Percentiles rank a stretch among this genome's conserved stretches.
Conservation (phyloP, 495 filamentous ascomycete species). For the Platismatia glauca region DNA sequence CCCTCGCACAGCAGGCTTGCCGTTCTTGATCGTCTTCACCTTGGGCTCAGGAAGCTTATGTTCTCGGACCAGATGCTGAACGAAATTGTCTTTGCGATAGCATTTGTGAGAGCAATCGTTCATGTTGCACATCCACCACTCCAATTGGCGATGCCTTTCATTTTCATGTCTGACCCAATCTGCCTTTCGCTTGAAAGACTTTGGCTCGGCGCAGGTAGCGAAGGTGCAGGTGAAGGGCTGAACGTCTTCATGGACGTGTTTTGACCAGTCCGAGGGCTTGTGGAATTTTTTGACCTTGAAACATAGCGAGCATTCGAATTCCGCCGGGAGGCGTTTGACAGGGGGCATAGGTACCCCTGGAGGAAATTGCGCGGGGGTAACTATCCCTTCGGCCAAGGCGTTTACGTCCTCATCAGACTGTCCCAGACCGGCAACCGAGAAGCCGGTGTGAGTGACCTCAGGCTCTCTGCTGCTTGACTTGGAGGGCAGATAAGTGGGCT, state of each 20-base stretch:
- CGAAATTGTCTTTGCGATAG: slow-evolving; percentile 89
- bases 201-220: slow-evolving; percentile 71
- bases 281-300: slow-evolving; percentile 83
- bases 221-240: slow-evolving; percentile 96
- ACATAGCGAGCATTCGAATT: slow-evolving; percentile 89
- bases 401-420: slow-evolving; percentile 53
- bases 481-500: slow-evolving; percentile 40
- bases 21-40: slow-evolving; percentile 36
- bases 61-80: slow-evolving; percentile 89
- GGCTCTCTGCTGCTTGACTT: slow-evolving; percentile 29
- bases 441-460: slow-evolving; percentile 34
- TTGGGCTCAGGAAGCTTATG: slow-evolving; percentile 83
- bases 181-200: slow-evolving; percentile 94
- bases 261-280: slow-evolving; percentile 97
- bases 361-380: slow-evolving; percentile 66
- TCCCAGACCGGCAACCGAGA: slow-evolving; percentile 36
- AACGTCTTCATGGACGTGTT: slow-evolving; percentile 92
- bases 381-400: slow-evolving; percentile 53
- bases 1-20: slow-evolving; percentile 25
- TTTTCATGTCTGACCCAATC: slow-evolving; percentile 97
- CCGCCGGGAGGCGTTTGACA: slow-evolving; percentile 66
- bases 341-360: slow-evolving; percentile 75
- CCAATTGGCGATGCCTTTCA: slow-evolving; percentile 82
- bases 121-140: slow-evolving; percentile 84
- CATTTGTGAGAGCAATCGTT: slow-evolving; percentile 77